A percentile compares a stretch with the other conserved stretches of the same genome.
Evolutionary conservation across 805 yeast genomes (phyloP).

Genomic region (Candida wancherniae): DNA sequence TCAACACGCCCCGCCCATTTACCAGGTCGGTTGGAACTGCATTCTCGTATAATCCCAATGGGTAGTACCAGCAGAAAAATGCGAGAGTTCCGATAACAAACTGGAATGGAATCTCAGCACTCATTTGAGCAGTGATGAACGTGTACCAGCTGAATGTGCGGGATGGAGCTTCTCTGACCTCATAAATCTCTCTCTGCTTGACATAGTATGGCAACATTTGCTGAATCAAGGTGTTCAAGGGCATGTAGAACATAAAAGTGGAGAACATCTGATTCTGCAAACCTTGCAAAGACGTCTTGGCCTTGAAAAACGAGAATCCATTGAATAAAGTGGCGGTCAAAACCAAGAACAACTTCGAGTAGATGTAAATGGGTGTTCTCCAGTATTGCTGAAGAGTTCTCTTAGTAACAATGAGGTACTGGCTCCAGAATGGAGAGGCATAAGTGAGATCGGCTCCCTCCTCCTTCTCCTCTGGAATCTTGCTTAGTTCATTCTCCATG

Average conservation of each 20-base stretch:
- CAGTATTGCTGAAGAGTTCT: conserved; percentile 38
- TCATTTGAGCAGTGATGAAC: conserved; percentile 34
- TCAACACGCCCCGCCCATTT: conserved; percentile 28
- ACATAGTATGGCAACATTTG: conserved; percentile 40
- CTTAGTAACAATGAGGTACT: conserved; percentile 31
- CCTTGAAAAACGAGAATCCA: conserved; percentile 70
- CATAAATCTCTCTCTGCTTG: conserved; percentile 39
- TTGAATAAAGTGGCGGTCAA: conserved; percentile 51
- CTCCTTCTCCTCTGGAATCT: conserved; percentile 11
- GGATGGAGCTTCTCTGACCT: conserved; percentile 41
- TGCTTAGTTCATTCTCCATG: conserved; percentile 50
- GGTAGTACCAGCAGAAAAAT: conserved; percentile 64
- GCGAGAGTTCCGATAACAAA: conserved; percentile 48
- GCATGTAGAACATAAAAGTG: conserved; percentile 39
- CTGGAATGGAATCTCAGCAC: conserved; percentile 46
- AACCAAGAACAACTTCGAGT: conserved; percentile 55
- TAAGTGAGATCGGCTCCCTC: conserved; percentile 20
- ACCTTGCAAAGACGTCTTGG: conserved; percentile 50
- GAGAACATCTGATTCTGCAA: conserved; percentile 62
- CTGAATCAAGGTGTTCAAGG: conserved; percentile 34
- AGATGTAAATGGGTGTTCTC: conserved; percentile 58
- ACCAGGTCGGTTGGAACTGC: conserved; percentile 13
- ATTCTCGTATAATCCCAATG: conserved; percentile 10
- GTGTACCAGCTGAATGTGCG: conserved; percentile 39
- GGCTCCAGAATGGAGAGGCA: conserved; percentile 45